Percentiles rank a stretch among this genome's conserved stretches.
Conservation (phyloP, 164 flowering plant species). For the Aristolochia fimbriata region DNA sequence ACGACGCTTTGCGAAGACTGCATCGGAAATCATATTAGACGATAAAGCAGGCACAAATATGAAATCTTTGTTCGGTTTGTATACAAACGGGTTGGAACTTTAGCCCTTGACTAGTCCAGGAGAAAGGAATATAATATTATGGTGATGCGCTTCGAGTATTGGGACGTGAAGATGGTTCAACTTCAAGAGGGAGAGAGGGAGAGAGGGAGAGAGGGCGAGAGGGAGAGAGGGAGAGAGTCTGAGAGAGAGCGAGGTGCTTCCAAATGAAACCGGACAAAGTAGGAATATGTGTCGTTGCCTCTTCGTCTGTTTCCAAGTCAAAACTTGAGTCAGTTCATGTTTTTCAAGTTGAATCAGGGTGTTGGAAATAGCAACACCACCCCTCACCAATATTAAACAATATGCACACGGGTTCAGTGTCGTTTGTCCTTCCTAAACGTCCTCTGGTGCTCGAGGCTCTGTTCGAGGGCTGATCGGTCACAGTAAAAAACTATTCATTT, state of each 20-base stretch:
- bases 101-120: neutral
- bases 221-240: too few relatives aligned
- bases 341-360: neutral
- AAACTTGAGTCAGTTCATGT: neutral
- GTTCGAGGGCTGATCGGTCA: slow-evolving; percentile 1
- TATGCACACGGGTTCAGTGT: slow-evolving; percentile 1
- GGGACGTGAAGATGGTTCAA: too few relatives aligned
- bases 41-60: too few relatives aligned
- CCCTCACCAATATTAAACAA: neutral
- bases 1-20: slow-evolving; percentile 43
- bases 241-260: too few relatives aligned
- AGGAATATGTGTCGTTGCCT: slow-evolving; percentile 45
- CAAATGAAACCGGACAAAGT: slow-evolving; percentile 3
- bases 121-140: neutral
- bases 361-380: slow-evolving; percentile 1
- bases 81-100: too few relatives aligned
- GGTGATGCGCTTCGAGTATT: too few relatives aligned
- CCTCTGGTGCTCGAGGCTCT: slow-evolving; percentile 1
- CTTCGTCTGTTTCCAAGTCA: slow-evolving; percentile 8
- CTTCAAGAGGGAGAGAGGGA: too few relatives aligned
- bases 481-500: too few relatives aligned
- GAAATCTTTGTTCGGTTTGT: slow-evolving; percentile 1
- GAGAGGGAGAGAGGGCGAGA: too few relatives aligned
- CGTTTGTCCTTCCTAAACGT: slow-evolving; percentile 1
- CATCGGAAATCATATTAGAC: neutral